phyloP scores from a whole-genome alignment of 352 stramenopile species.

The Globisporangium camurandrum region DNA sequence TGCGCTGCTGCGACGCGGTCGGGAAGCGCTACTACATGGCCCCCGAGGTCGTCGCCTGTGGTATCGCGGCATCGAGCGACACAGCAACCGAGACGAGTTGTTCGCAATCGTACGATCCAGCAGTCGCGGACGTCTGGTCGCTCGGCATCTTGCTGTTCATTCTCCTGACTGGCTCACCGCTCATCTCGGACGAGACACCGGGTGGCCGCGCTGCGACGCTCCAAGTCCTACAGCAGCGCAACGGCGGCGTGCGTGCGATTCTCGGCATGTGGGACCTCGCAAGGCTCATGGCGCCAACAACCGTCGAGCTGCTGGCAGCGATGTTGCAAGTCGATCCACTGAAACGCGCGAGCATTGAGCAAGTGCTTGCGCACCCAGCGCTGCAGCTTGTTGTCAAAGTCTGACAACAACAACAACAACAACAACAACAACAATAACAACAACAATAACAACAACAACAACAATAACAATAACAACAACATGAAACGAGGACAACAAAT shows the following conservation, averaged over 20 bases:
- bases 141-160: constrained; percentile 54
- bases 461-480: not conserved
- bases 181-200: constrained; percentile 23
- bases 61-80: too few species aligned
- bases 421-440: not conserved
- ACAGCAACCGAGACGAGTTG: too few species aligned
- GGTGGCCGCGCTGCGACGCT: constrained; percentile 26
- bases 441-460: not conserved
- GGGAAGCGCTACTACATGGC: constrained; percentile 78
- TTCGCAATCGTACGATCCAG: not conserved
- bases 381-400: constrained; percentile 7
- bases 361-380: constrained; percentile 22
- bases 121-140: constrained; percentile 25
- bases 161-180: constrained; percentile 42
- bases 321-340: constrained; percentile 45
- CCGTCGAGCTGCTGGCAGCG: constrained; percentile 31
- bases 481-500: not conserved
- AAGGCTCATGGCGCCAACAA: constrained; percentile 22
- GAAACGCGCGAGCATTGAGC: constrained; percentile 23
- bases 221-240: constrained; percentile 14
- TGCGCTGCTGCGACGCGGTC: constrained; percentile 29
- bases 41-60: constrained; percentile 32
- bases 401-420: not conserved
- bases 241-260: constrained; percentile 43
- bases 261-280: constrained; percentile 37